These are phyloP conservation scores for Clonostachys byssicola DNA, from an alignment of 2,329 filamentous ascomycete genomes.

Conservation along the genomic window DNA sequence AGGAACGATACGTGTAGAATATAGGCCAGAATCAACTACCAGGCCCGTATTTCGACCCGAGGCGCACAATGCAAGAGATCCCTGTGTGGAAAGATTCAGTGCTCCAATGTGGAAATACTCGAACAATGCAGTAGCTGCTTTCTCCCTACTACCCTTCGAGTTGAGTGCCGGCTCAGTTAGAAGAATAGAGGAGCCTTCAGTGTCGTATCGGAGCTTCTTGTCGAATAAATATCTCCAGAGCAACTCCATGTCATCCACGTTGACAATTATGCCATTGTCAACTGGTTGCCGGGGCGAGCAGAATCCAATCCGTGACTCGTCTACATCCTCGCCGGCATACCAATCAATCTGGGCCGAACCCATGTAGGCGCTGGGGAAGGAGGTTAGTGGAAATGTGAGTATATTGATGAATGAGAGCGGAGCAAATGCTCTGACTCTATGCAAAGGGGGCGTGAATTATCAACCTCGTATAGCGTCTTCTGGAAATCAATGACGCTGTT, in stretches of 20 bases:
- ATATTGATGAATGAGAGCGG: no score
- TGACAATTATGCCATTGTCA: constrained; percentile 99
- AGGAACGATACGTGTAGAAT: constrained; percentile 99
- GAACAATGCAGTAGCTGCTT: constrained; percentile 99
- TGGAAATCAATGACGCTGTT: no score
- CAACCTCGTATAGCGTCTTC: no score
- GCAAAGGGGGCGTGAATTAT: no score
- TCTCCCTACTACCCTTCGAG: constrained; percentile 99
- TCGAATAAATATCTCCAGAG: constrained; percentile 99
- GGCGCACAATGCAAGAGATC: constrained; percentile 96
- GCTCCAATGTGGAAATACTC: constrained; percentile 99
- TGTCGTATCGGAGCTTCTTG: constrained; percentile 99
- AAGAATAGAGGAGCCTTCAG: constrained; percentile 98
- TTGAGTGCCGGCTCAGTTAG: constrained; percentile 99
- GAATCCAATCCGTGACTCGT: no score
- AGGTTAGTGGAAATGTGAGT: no score
- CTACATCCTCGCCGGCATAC: no score
- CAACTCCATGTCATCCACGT: constrained; percentile 99
- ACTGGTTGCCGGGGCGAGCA: constrained; percentile 53
- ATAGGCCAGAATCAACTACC: constrained; percentile 98
- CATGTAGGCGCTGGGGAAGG: no score
- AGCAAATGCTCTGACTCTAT: no score
- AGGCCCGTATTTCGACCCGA: constrained; percentile 99
- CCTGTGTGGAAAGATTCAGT: constrained; percentile 99
- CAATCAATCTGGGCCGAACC: no score